Base-by-base conservation (phyloP, 352 stramenopile species). In the Globisporangium polare region DNA sequence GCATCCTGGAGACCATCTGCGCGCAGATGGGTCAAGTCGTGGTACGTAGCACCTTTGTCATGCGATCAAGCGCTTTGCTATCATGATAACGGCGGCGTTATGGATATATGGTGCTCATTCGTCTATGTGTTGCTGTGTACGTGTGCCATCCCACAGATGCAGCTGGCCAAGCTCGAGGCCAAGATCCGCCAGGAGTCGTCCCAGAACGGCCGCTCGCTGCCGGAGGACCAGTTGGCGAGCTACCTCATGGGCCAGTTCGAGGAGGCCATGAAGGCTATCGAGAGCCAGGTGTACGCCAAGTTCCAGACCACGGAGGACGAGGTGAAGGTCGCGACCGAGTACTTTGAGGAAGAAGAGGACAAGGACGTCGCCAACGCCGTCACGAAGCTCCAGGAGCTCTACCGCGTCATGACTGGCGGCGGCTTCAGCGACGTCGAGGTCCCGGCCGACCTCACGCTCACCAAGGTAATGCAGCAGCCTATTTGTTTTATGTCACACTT, bases 231-330 rank as follows among this genome's bases (percentile, higher is more conserved):
- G 58, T 58, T 95, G 51, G 86, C 86, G 42, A 91, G 84, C 61
- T 95, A 93, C 67, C 72, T 95, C 46, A 94, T 95, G 86, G 86
- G 84, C 57, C 86, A 95, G 66, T 95, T 95, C 53, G 86, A 95
- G 54, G 84, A 95, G 64, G 85, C 84, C 65, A 95, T 95, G 86
- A 95, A 94, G 71, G 85, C 82, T 24, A 94, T 95, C 57, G 86
- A 95, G 70, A 80, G 80, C 62, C 86, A 95, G 71, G 83, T 93
- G 57, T 95, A 95, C 65, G 80, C 79, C 69, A 94, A 95, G 71
- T 91, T 91, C 73, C 84, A 93, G 74, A 94, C 85, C 47, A 94
- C 84, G 20, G 86, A 95, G 69, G 84, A 93, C 58, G 84, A 95
- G 54, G 86, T 95, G 37, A 91, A 90, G 73, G 59, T 90, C 46